Base-by-base conservation (phyloP, 129 eudicot species). In the Lactuca saligna region DNA sequence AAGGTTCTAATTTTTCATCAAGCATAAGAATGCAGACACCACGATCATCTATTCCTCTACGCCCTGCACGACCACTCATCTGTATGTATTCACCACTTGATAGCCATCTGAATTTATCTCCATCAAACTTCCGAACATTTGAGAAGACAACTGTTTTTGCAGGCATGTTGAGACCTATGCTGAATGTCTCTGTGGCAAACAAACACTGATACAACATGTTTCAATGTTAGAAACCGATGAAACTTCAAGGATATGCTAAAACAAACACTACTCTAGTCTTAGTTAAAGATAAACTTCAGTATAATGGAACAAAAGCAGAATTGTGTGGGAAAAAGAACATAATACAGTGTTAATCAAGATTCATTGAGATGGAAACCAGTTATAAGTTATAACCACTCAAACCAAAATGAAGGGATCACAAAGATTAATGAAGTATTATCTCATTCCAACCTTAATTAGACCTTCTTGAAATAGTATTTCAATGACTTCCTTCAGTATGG, bases 41-140 rank as follows among this genome's bases (percentile, higher is more conserved):
- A 75, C 99, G 97, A 4, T 90, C 99, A 82, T 94, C 99, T 69
- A 94, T 94, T 61, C 99, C 99, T 80, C 99, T 76, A 64, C 99
- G 91, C 66, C 99, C 99, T 60, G 97, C 99, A 58, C 99, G 97
- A 5, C 99, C 99, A 87, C 99, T 94, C 99, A 94, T 94, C 73
- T 94, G 99, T 63, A 94, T 94, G 65, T 94, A 94, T 75, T 94
- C 99, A 56, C 99, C 99, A 74, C 99, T 83, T 29, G 99, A 87
- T 75, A 94, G 7, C 99, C 99, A 94, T 80, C 99, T 94, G 80
- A 94, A 94, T 69, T 90, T 94, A 67, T 90, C 96, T 37, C 99
- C 99, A 79, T 94, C 99, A 90, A 94, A 94, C 64, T 94, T 94
- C 29, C 99, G 93, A 5, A 90, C 99, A 90, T 94, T 94, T 66